These are phyloP conservation scores for Suhomyces terraborum DNA, from an alignment of 1,139 yeast species.

Conservation along the genomic window DNA sequence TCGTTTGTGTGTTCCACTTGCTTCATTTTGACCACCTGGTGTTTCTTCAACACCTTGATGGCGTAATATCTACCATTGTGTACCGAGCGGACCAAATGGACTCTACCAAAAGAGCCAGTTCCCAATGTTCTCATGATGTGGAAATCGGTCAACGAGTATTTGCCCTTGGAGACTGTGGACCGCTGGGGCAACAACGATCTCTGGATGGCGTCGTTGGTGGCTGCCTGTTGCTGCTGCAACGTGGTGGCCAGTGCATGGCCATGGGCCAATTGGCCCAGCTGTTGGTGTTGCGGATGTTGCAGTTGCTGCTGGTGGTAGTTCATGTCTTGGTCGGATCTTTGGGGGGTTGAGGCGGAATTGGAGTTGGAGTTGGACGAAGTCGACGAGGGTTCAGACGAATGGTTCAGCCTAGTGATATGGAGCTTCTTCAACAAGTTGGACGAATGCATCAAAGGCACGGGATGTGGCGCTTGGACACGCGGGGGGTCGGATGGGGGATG, in stretches of 20 bases:
- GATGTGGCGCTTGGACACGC: slow-evolving; percentile 2
- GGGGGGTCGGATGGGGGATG: background rate
- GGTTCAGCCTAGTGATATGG: slow-evolving; percentile 24
- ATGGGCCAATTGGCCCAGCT: slow-evolving; percentile 7
- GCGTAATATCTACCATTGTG: slow-evolving; percentile 64
- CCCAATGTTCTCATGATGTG: slow-evolving; percentile 58
- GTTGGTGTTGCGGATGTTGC: slow-evolving; percentile 12
- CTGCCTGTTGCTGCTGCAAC: slow-evolving; percentile 12
- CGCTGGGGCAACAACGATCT: slow-evolving; percentile 28
- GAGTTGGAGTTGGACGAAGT: background rate
- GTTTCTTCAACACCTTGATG: slow-evolving; percentile 58
- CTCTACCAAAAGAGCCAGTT: slow-evolving; percentile 65
- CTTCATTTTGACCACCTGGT: slow-evolving; percentile 60
- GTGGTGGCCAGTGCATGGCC: slow-evolving; percentile 2
- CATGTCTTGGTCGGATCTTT: slow-evolving; percentile 9
- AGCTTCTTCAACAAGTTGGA: slow-evolving; percentile 28
- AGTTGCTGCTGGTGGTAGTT: slow-evolving; percentile 16
- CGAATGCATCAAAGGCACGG: slow-evolving; percentile 21
- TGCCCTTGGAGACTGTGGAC: slow-evolving; percentile 51
- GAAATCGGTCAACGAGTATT: slow-evolving; percentile 55
- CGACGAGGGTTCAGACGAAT: slow-evolving; percentile 10
- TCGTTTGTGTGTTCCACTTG: slow-evolving; percentile 68
- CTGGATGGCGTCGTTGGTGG: slow-evolving; percentile 23
- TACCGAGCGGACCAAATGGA: slow-evolving; percentile 57
- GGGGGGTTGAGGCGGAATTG: background rate